Base-by-base conservation (phyloP, 2,329 filamentous ascomycete species). In the Coniochaeta pulveracea region DNA sequence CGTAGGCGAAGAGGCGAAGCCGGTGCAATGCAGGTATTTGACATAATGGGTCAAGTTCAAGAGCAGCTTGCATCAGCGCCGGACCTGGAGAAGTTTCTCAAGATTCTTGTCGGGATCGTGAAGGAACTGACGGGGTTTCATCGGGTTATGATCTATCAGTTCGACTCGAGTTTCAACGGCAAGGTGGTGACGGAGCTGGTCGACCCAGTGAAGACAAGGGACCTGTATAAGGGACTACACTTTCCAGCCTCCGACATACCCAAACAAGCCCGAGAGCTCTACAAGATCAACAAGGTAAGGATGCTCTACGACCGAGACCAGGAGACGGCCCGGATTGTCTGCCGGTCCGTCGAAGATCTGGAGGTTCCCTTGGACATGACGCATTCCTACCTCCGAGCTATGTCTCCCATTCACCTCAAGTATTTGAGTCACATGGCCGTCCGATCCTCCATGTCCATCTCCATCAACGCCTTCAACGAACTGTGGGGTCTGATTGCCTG, bases 361-460 rank as follows among this genome's bases (percentile, higher is more conserved):
- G 77, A 85, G 31, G 63, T 54, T 0, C 85, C 86, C 0, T 55
- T 94, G 4, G 85, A 94, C 50, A 76, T 94, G 53, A 91, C 82
- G 2, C 81, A 91, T 47, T 72, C 80, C 0, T 91, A 93, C 48
- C 68, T 93, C 2, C 75, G 86, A 34, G 85, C 88, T 40, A 93
- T 93, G 74, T 93, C 85, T 1, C 85, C 86, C 0, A 88, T 93
- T 26, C 85, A 91, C 48, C 55, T 93, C 35, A 93, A 93, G 48
- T 94, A 93, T 45, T 64, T 94, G 3, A 69, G 62, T 5, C 86
- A 94, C 49, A 94, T 94, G 86, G 80, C 78, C 6, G 85, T 93
- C 1, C 76, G 85, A n/a, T 85, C 85, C 0, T 93, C 85, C 42
- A 94, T 94, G 85, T 93, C 85, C 1, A 86, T 94, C 39, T 93